Evolutionary conservation across 805 yeast species (phyloP), one percentile per base, ranked within the genome.

Genomic region (Phaffomyces antillensis): DNA sequence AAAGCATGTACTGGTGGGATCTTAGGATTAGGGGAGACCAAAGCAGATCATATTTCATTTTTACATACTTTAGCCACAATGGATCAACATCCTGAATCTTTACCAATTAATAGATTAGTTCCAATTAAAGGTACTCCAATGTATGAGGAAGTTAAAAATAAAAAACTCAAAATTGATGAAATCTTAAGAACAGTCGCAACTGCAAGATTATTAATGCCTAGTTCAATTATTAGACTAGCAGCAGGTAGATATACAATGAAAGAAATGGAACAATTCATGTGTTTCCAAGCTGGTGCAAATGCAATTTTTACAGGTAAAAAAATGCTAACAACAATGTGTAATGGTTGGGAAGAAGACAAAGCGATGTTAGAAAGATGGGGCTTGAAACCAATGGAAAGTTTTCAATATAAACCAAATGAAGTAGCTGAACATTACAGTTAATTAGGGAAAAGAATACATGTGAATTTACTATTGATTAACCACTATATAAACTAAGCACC

Each of bases 241-340:
- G 93, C 93, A 8, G 93, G 93, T 0, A 72, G 93, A 49, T 82
- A 83, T 59, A 80, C 88, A 18, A 83, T 85, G 90, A 81, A 77
- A 52, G 90, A 85, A 54, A 66, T 74, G 46, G 89, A 85, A 53
- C 93, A 85, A 60, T 75, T 81, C 45, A 61, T 85, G 54, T 82
- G 90, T 51, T 85, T 85, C 61, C 72, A 81, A 77, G 78, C 83
- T 31, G 93, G 93, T 17, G 80, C 82, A 52, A 85, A 85, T 62
- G 89, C 91, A 17, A 80, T 85, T 36, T 85, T 85, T 62, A 85
- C 90, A 1, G 93, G 93, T 33, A 81, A 84, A 60, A 77, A 74
- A 52, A 85, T 85, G 91, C 66, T 85, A 45, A 85, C 93, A 3
- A 86, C 93, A 5, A 77, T 80, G 79, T 84, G 91, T 59, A 81